A percentile compares a stretch with the other conserved stretches of the same genome.
Evolutionary conservation across 106 monocot genomes (phyloP).

Genomic region (Ottelia alismoides): DNA sequence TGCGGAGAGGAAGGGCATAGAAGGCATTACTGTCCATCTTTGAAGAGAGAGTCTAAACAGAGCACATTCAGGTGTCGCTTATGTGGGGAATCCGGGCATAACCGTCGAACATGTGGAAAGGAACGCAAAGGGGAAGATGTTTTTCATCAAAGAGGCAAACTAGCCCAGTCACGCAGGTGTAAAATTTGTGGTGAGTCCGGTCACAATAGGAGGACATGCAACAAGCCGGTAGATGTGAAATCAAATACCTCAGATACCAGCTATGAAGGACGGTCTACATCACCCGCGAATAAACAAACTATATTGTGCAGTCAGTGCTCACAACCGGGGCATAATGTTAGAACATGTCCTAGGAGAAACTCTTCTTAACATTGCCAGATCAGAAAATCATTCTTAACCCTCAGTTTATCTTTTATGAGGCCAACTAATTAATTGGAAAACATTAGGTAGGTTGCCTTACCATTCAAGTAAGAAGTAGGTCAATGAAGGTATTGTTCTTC

Average conservation of each 20-base stretch:
- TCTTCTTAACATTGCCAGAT: no score
- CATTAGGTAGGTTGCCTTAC: no score
- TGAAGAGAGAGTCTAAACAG: constrained; percentile 16
- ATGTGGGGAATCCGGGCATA: constrained; percentile 49
- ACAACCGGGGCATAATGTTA: constrained; percentile 37
- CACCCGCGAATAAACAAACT: constrained; percentile 10
- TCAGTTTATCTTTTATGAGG: no score
- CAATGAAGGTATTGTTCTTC: no score
- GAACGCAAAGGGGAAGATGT: constrained; percentile 8
- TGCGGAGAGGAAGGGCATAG: constrained; percentile 62
- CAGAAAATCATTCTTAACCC: no score
- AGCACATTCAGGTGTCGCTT: constrained; percentile 25
- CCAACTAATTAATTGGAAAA: no score
- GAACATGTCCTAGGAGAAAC: constrained; percentile 37
- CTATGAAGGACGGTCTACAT: background rate
- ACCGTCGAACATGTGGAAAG: constrained; percentile 40
- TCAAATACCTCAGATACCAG: constrained; percentile 1
- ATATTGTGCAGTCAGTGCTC: constrained; percentile 38
- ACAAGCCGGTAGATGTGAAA: constrained; percentile 1
- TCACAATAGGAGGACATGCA: constrained; percentile 43
- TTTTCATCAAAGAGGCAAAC: constrained; percentile 1
- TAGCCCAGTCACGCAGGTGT: constrained; percentile 13
- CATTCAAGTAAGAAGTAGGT: no score
- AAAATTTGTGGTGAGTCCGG: constrained; percentile 34
- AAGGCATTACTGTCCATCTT: constrained; percentile 34